A percentile compares a stretch with the other conserved stretches of the same genome.
Evolutionary conservation across 2,329 filamentous ascomycete species (phyloP).

Genomic region (Pestalotiopsis sp.): DNA sequence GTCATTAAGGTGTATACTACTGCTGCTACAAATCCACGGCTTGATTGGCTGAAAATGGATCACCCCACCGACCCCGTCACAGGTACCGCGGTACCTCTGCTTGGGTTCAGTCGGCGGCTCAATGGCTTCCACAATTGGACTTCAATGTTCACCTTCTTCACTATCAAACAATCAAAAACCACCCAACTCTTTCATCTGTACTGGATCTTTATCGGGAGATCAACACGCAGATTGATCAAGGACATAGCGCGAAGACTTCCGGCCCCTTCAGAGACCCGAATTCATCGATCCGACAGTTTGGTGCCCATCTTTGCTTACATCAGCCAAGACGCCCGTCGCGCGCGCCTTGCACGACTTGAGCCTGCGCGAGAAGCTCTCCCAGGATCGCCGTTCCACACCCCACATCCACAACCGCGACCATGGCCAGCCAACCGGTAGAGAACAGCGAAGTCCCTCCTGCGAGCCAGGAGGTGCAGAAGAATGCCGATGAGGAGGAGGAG

Average conservation of each 20-base stretch:
- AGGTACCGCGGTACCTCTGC: background rate
- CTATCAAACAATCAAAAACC: background rate
- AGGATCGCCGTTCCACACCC: background rate
- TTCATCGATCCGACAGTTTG: background rate
- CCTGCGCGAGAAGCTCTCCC: background rate
- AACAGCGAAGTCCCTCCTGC: conserved; percentile 30
- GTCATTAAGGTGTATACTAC: too few species aligned
- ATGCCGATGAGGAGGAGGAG: conserved; percentile 21
- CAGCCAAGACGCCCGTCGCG: background rate
- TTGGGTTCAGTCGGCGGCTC: background rate
- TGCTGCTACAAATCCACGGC: background rate
- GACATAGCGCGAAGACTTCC: background rate
- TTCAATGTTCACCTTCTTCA: background rate
- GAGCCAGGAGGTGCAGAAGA: conserved; percentile 21
- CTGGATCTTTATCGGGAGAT: background rate
- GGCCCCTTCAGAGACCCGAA: background rate
- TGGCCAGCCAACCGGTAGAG: conserved; percentile 30
- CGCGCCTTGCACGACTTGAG: background rate
- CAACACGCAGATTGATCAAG: background rate
- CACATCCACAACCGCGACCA: conserved; percentile 14
- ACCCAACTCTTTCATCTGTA: background rate
- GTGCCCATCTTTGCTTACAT: background rate
- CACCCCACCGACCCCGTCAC: background rate
- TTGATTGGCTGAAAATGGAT: background rate
- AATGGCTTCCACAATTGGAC: background rate